These are phyloP conservation scores for Oldenlandia corymbosa DNA, from an alignment of 257 asterid species.

Conservation along the genomic window DNA sequence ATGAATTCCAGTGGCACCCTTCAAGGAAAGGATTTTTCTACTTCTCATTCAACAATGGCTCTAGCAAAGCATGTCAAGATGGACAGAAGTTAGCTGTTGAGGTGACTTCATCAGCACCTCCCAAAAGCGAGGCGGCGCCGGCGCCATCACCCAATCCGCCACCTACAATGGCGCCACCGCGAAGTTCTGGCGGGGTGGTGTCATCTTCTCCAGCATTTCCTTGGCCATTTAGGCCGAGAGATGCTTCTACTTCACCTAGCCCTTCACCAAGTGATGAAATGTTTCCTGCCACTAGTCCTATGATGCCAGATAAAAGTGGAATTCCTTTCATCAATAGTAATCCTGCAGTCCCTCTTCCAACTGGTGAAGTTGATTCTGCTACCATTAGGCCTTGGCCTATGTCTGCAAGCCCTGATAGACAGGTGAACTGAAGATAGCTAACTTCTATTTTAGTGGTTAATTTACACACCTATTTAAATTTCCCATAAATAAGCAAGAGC, in stretches of 20 bases:
- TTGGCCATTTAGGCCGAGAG: conserved; percentile 81
- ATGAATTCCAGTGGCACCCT: conserved; percentile 66
- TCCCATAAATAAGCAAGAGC: neutral
- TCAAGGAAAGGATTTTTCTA: conserved; percentile 75
- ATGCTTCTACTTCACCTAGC: conserved; percentile 45
- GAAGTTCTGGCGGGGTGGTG: conserved; percentile 54
- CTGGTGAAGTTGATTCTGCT: conserved; percentile 94
- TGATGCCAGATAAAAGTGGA: conserved; percentile 45
- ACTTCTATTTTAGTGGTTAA: neutral
- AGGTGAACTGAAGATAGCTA: conserved; percentile 28
- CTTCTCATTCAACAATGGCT: conserved; percentile 82
- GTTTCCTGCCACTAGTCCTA: conserved; percentile 39
- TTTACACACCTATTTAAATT: neutral
- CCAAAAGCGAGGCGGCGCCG: conserved; percentile 21
- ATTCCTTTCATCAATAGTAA: conserved; percentile 80
- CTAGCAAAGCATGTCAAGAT: conserved; percentile 45
- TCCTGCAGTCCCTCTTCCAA: conserved; percentile 94
- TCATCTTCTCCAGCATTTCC: conserved; percentile 86
- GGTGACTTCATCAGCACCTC: conserved; percentile 34
- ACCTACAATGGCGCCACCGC: conserved; percentile 35
- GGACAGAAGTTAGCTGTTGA: conserved; percentile 68
- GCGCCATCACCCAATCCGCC: conserved; percentile 31
- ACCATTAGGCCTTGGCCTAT: conserved; percentile 67
- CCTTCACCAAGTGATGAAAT: conserved; percentile 53
- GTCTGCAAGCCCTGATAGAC: conserved; percentile 32